A percentile compares a stretch with the other conserved stretches of the same genome.
Conservation (phyloP, 768 basidiomycete genomes). For the Mycena pura region DNA sequence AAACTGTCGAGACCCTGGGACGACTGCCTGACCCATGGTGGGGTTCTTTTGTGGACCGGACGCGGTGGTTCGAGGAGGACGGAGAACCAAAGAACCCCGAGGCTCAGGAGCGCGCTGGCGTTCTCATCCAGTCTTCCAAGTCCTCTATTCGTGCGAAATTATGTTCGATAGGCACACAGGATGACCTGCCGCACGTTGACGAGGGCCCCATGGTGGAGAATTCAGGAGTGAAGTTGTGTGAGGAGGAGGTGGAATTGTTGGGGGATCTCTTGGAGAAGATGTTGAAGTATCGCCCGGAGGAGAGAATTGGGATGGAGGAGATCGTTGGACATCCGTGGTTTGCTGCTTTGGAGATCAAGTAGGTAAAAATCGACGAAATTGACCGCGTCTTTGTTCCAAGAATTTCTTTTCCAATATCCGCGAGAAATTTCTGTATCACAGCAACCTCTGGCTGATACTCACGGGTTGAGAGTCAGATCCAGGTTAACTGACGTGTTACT, state of each 20-base stretch:
- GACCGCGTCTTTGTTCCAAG: too few relatives aligned
- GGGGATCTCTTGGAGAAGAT: conserved; percentile 48
- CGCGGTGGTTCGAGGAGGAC: conserved; percentile 45
- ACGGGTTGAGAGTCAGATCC: too few relatives aligned
- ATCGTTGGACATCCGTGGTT: conserved; percentile 46
- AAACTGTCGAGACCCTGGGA: conserved; percentile 46
- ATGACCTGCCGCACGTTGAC: conserved; percentile 29
- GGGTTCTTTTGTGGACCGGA: conserved; percentile 37
- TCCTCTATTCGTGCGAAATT: conserved; percentile 38
- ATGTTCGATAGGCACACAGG: conserved; percentile 35
- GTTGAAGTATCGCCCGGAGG: conserved; percentile 48
- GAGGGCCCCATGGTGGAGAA: conserved; percentile 45
- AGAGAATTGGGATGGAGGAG: conserved; percentile 44
- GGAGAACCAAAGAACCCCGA: conserved; percentile 38
- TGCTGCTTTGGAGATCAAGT: too few relatives aligned
- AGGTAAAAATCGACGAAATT: too few relatives aligned
- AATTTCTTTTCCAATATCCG: too few relatives aligned
- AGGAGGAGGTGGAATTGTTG: conserved; percentile 43
- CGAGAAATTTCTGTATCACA: too few relatives aligned
- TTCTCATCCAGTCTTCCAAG: conserved; percentile 31
- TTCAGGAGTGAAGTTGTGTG: conserved; percentile 30
- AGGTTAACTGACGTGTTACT: too few relatives aligned
- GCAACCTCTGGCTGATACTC: too few relatives aligned
- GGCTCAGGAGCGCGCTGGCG: conserved; percentile 31
- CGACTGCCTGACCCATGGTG: conserved; percentile 51